These are phyloP conservation scores for Fusarium marasasianum DNA, from an alignment of 2,329 filamentous ascomycete species.

Conservation along the genomic window DNA sequence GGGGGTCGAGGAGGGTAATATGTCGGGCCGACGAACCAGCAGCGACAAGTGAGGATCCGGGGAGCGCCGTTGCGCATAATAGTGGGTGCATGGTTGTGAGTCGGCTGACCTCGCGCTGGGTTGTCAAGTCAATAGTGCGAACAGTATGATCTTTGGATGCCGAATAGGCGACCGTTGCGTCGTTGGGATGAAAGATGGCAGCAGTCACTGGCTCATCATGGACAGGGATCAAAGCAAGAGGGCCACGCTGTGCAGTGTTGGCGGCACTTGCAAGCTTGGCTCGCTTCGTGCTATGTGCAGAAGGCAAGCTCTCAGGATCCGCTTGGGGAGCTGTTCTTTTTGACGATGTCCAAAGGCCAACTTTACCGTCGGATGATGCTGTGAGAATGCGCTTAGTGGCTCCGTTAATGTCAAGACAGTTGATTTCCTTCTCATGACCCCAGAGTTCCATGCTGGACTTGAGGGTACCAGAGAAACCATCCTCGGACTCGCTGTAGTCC, in stretches of 20 bases:
- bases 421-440: conserved; percentile 80
- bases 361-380: conserved; percentile 81
- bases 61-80: conserved; percentile 79
- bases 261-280: conserved; percentile 67
- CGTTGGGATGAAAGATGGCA: conserved; percentile 84
- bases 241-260: conserved; percentile 75
- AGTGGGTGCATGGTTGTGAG: conserved; percentile 86
- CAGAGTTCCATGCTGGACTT: conserved; percentile 83
- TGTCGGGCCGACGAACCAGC: conserved; percentile 87
- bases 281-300: conserved; percentile 75
- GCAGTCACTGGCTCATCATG: conserved; percentile 81
- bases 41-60: conserved; percentile 68
- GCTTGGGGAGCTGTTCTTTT: conserved; percentile 80
- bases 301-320: conserved; percentile 74
- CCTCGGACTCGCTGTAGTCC: conserved; percentile 79
- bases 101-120: conserved; percentile 79
- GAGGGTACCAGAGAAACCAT: conserved; percentile 68
- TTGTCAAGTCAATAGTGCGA: conserved; percentile 90
- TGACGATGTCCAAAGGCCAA: conserved; percentile 90
- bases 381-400: conserved; percentile 82
- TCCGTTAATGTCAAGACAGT: conserved; percentile 78
- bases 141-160: conserved; percentile 91
- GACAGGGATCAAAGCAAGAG: conserved; percentile 76
- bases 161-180: conserved; percentile 90
- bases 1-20: conserved; percentile 92